A percentile compares a stretch with the other conserved stretches of the same genome.
phyloP scores from a whole-genome alignment of 495 filamentous ascomycete species.

The Parathielavia hyrcaniae region DNA sequence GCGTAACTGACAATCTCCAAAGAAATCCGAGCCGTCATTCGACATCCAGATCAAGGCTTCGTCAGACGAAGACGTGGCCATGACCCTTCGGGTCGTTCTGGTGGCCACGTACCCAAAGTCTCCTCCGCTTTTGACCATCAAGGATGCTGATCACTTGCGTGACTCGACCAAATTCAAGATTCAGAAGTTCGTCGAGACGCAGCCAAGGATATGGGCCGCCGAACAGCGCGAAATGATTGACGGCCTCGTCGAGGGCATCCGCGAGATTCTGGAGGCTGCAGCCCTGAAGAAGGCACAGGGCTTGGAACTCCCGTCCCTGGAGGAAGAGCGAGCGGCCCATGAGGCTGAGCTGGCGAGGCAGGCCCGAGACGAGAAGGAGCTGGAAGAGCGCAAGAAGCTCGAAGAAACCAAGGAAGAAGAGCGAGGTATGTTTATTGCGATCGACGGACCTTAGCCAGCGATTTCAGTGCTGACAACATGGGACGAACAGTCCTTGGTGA shows the following conservation, averaged over 20 bases:
- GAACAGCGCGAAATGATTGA: slow-evolving; percentile 75
- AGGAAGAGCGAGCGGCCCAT: slow-evolving; percentile 75
- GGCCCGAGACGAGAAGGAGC: slow-evolving; percentile 45
- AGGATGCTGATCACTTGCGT: slow-evolving; percentile 54
- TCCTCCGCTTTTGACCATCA: slow-evolving; percentile 64
- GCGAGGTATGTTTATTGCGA: slow-evolving; percentile 32
- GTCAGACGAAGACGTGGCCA: slow-evolving; percentile 57
- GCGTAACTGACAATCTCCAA: slow-evolving; percentile 10
- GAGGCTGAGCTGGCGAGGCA: slow-evolving; percentile 47
- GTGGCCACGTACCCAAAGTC: slow-evolving; percentile 93
- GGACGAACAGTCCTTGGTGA: slow-evolving; percentile 49
- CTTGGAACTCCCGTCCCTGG: slow-evolving; percentile 72
- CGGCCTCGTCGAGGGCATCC: slow-evolving; percentile 72
- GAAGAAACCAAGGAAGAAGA: slow-evolving; percentile 68
- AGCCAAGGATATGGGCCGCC: slow-evolving; percentile 57
- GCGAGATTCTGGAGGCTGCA: slow-evolving; percentile 84
- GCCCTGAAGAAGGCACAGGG: slow-evolving; percentile 65
- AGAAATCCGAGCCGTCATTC: slow-evolving; percentile 75
- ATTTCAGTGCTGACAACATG: too few species aligned
- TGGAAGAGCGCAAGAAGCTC: slow-evolving; percentile 44
- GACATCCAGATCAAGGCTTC: slow-evolving; percentile 68
- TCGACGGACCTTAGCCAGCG: too few species aligned
- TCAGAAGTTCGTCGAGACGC: slow-evolving; percentile 59
- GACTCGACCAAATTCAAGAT: slow-evolving; percentile 61
- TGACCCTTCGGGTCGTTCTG: slow-evolving; percentile 63